Conservation (phyloP, 352 stramenopile genomes). For the Globisporangium camurandrum region DNA sequence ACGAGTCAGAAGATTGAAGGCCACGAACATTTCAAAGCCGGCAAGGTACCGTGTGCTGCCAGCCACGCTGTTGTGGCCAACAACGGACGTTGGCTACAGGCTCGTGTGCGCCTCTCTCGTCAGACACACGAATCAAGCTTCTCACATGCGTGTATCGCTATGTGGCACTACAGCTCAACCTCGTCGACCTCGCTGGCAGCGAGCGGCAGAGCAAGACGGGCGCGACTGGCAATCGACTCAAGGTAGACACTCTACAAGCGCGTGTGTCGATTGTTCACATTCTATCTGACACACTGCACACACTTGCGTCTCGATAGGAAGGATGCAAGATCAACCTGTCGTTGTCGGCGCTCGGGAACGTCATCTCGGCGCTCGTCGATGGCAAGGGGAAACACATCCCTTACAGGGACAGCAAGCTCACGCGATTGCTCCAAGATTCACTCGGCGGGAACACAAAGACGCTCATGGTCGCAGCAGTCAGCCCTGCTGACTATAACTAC, state of each 20-base stretch:
- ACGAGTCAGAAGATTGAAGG: constrained; percentile 68
- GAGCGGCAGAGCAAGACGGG: constrained; percentile 83
- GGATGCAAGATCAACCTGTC: constrained; percentile 85
- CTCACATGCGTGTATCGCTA: constrained; percentile 22
- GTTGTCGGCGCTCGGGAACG: constrained; percentile 72
- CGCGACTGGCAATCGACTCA: constrained; percentile 67
- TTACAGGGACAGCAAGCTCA: constrained; percentile 87
- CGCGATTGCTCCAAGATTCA: constrained; percentile 81
- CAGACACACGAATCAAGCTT: no score
- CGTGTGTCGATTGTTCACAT: not conserved
- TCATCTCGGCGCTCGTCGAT: constrained; percentile 82
- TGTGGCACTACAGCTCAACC: constrained; percentile 39
- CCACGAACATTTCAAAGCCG: constrained; percentile 75
- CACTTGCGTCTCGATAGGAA: constrained; percentile 35
- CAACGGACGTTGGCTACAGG: no score
- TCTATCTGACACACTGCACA: not conserved
- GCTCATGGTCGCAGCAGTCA: constrained; percentile 94
- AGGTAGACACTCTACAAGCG: constrained; percentile 17
- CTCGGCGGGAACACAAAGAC: constrained; percentile 95
- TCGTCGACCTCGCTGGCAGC: constrained; percentile 76
- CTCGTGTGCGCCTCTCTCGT: no score
- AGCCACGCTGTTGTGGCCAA: no score
- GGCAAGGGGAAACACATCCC: constrained; percentile 77
- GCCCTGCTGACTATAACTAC: constrained; percentile 92
- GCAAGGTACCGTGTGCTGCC: constrained; percentile 33